These are phyloP conservation scores for Lunularia cruciata DNA, from an alignment of 225 moss, liverwort and hornwort genomes.

Conservation along the genomic window DNA sequence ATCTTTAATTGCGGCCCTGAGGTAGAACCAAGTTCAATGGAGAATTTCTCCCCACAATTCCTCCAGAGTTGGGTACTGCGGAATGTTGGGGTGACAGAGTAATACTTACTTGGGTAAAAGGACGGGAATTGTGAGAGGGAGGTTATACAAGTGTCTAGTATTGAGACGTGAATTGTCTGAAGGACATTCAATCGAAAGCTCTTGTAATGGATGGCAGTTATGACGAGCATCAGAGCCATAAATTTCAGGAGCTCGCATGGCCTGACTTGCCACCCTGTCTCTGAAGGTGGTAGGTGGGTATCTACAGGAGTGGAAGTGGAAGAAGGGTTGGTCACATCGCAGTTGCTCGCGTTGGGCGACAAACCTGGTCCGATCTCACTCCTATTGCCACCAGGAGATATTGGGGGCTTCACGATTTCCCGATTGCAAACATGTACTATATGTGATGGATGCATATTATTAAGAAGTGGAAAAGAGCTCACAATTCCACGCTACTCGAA, in stretches of 20 bases:
- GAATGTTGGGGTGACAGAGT: not conserved
- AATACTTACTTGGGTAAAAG: not conserved
- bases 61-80: not conserved
- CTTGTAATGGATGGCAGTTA: conserved; percentile 1
- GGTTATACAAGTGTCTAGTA: too few relatives aligned
- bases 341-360: too few relatives aligned
- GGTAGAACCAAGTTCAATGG: too few relatives aligned
- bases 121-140: not conserved
- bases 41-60: not conserved
- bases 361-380: too few relatives aligned
- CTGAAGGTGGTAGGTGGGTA: conserved; percentile 11
- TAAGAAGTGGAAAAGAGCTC: too few relatives aligned
- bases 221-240: not conserved
- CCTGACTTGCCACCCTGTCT: conserved; percentile 16
- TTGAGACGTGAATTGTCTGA: too few relatives aligned
- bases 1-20: not conserved
- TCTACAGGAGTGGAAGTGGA: not conserved
- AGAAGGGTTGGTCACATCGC: conserved; percentile 7
- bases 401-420: not conserved
- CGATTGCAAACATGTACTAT: too few relatives aligned
- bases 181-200: too few relatives aligned
- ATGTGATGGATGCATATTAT: too few relatives aligned
- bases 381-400: too few relatives aligned
- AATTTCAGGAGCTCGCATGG: conserved; percentile 9
- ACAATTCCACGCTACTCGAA: too few relatives aligned